Base-by-base conservation (phyloP, 257 asterid species). In the Salvia splendens region DNA sequence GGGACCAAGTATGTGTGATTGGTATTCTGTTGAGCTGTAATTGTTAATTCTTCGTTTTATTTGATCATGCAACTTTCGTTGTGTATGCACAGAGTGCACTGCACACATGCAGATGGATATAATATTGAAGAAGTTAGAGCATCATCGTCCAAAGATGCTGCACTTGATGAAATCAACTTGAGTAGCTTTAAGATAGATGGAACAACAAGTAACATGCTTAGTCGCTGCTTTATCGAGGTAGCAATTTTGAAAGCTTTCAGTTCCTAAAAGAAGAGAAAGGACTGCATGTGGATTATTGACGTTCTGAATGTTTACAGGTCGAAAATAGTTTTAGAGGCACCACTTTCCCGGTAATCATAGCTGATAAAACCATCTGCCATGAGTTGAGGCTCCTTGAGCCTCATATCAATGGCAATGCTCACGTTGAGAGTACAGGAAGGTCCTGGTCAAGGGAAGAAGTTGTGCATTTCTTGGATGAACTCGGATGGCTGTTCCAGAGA, bases 401-500 rank as follows among this genome's bases (percentile, higher is more conserved):
- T 56, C 82, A 78, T 62, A 81, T 89, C 28, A 35, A 66, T n/a
- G 83, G 69, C 55, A 72, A 65, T 69, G 76, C 74, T 33, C 40
- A 65, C 40, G 67, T 58, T 71, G 81, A 74, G 74, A 76, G 64
- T 56, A 48, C 65, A n/a, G 81, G 73, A 33, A 61, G 64, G 61
- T 70, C 86, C 80, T 10, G 77, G 82, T 66, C 89, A 12, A 81
- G 85, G 75, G 89, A 77, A 69, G 85, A 73, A 61, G 71, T 78
- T 50, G 77, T 88, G 67, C 87, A 83, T 72, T 93, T 90, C 78
- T 78, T 90, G 81, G 80, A 93, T 72, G 97, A 93, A 78, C 85
- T 90, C 8, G 98, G 99, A 42, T 93, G 99, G 99, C 73, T 93
- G 42, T 91, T 90, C 63, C 99, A 93, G 75, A 81, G 95, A 82